A percentile compares a stretch with the other conserved stretches of the same genome.
Evolutionary conservation across 192 early-diverging fungal species (phyloP).

Genomic region (Podila minutissima): DNA sequence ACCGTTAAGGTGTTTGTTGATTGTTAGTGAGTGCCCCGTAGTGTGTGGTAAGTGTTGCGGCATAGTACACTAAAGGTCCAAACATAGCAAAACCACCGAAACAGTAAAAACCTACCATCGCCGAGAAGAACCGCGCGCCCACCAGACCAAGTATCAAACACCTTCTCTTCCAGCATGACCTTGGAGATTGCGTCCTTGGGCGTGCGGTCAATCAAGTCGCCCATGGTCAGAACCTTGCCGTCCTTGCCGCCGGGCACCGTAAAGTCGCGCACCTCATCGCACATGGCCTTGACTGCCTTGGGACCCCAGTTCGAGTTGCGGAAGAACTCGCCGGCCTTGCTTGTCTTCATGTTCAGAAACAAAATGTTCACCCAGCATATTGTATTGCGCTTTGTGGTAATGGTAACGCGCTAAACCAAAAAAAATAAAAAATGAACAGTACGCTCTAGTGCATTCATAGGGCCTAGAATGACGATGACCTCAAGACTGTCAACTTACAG

Average conservation of each 20-base stretch:
- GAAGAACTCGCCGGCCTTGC: background rate
- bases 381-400: slow-evolving; percentile 4
- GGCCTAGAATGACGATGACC: background rate
- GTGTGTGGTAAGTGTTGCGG: background rate
- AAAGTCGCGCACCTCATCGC: background rate
- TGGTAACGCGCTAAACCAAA: background rate
- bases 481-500: background rate
- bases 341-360: background rate
- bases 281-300: background rate
- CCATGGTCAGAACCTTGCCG: background rate
- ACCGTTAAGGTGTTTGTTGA: too few species aligned
- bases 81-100: too few species aligned
- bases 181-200: slow-evolving; percentile 3
- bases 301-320: background rate
- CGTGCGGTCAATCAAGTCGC: background rate
- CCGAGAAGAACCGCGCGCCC: slow-evolving; percentile 2
- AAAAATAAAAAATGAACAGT: background rate
- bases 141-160: background rate
- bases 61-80: background rate
- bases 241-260: background rate
- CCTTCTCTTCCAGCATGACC: slow-evolving; percentile 6
- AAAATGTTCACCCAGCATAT: background rate
- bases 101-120: slow-evolving; percentile 1
- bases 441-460: background rate
- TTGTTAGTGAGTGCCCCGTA: background rate